Evolutionary conservation across 2,329 filamentous ascomycete genomes (phyloP).

Genomic region (Scytalidium sp.): DNA sequence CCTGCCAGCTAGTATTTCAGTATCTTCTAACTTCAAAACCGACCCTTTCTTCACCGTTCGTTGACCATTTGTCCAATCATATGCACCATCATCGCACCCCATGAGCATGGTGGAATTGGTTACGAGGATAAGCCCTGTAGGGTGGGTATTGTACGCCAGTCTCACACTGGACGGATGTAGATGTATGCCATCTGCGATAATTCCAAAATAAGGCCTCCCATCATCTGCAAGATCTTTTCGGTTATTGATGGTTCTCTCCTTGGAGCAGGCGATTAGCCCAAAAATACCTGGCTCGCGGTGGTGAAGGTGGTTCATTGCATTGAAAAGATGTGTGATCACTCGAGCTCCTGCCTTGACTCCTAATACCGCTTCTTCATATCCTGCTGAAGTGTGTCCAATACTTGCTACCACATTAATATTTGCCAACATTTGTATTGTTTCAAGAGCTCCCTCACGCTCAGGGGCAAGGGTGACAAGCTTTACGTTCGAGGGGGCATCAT

Average conservation of each 20-base stretch:
- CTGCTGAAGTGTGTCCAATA: background rate
- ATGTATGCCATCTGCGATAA: slow-evolving; percentile 49
- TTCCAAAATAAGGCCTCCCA: slow-evolving; percentile 40
- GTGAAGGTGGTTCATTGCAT: slow-evolving; percentile 44
- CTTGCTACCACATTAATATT: background rate
- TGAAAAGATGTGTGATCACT: slow-evolving; percentile 46
- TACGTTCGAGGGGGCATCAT: background rate
- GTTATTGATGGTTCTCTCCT: too few species aligned
- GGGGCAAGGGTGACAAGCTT: background rate
- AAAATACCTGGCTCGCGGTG: slow-evolving; percentile 45
- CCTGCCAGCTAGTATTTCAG: background rate
- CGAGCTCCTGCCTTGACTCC: slow-evolving; percentile 42
- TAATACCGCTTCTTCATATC: slow-evolving; percentile 30
- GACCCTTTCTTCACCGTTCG: background rate
- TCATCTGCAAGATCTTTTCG: too few species aligned
- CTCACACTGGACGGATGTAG: slow-evolving; percentile 43
- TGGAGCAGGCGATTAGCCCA: slow-evolving; percentile 36
- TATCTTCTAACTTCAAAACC: background rate
- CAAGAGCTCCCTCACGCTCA: background rate
- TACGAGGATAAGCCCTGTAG: slow-evolving; percentile 41
- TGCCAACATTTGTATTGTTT: background rate
- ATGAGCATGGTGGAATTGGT: slow-evolving; percentile 49
- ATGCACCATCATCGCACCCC: slow-evolving; percentile 17
- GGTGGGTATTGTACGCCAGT: slow-evolving; percentile 40
- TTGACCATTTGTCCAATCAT: background rate